These are phyloP conservation scores for Warburgia ugandensis DNA, from an alignment of 164 flowering plant genomes.

Conservation along the genomic window DNA sequence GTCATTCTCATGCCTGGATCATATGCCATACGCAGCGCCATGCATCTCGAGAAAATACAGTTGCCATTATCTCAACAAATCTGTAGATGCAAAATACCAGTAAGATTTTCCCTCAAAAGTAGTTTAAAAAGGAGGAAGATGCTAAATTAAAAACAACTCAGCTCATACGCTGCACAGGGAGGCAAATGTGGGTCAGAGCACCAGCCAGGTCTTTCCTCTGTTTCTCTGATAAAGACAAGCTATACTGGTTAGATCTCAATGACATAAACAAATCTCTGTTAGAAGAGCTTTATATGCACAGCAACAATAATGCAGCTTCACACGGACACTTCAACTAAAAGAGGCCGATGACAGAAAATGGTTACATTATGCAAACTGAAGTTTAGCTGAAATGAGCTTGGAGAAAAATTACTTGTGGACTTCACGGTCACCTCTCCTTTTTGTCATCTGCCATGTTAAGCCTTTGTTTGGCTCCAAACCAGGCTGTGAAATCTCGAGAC, in stretches of 20 bases:
- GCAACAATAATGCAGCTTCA: not conserved
- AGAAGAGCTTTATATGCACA: no score
- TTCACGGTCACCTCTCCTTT: conserved; percentile 62
- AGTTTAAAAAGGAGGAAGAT: not conserved
- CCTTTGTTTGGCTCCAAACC: conserved; percentile 65
- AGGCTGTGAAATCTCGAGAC: conserved; percentile 91
- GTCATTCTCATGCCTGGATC: not conserved
- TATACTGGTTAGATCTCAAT: no score
- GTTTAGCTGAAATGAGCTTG: not conserved
- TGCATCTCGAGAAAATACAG: conserved; percentile 68
- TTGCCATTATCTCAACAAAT: conserved; percentile 77
- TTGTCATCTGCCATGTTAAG: conserved; percentile 86
- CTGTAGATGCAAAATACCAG: conserved; percentile 22
- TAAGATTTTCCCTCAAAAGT: not conserved
- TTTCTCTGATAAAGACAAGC: conserved; percentile 32
- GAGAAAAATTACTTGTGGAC: conserved; percentile 74
- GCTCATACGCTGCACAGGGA: conserved; percentile 86
- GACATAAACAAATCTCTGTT: no score
- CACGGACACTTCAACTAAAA: no score
- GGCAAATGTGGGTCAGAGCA: conserved; percentile 71
- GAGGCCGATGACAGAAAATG: not conserved
- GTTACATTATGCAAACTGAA: not conserved
- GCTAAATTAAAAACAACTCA: not conserved
- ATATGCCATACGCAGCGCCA: conserved; percentile 84
- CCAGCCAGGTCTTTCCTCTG: conserved; percentile 74